Evolutionary conservation across 2,329 filamentous ascomycete genomes (phyloP), one percentile per base, ranked within the genome.

Genomic region (Paramyrothecium sp.): DNA sequence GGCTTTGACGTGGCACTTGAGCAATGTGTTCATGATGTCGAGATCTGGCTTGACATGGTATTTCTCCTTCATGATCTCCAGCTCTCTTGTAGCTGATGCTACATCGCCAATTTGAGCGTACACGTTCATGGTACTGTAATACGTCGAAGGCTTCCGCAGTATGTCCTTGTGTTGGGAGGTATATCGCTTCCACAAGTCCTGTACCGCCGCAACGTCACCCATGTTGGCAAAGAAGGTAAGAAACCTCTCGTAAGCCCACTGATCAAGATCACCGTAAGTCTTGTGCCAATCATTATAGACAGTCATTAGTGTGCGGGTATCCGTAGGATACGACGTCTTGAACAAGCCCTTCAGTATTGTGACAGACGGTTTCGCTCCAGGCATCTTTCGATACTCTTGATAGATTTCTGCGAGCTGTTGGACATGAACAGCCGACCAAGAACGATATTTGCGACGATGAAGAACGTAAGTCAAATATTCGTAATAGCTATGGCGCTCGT

Each of bases 11-110:
- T 92, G 84, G 3, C 89, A 88, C 65, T 88, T 85, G 50, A 98
- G 78, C 26, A 97, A 73, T 21, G 88, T 86, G 67, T 96, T 96
- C 88, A 89, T 96, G 60, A 83, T 85, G 38, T 78, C 69, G 1
- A 81, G 70, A 61, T 86, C 84, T 7, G 88, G 88, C 47, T 76
- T 62, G 17, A 89, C 64, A 1, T 76, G 73, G 65, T 87, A 88
- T 53, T 84, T 77, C 7, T 73, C 64, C 22, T 70, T 68, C 56
- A 95, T 84, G n/a, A 81, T 77, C 51, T 84, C 68, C 59, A 97
- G 89, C 38, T 88, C 82, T 20, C 76, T 70, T 53, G 83, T 74
- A 0, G 88, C 85, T 53, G 83, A 78, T 3, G 75, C 67, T 1
- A 89, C 70, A 62, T 96, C 85, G 2, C 87, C 89, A 53, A 84